Evolutionary conservation across 768 basidiomycete genomes (phyloP), one percentile per base, ranked within the genome.

Genomic region (Lactarius vividus): DNA sequence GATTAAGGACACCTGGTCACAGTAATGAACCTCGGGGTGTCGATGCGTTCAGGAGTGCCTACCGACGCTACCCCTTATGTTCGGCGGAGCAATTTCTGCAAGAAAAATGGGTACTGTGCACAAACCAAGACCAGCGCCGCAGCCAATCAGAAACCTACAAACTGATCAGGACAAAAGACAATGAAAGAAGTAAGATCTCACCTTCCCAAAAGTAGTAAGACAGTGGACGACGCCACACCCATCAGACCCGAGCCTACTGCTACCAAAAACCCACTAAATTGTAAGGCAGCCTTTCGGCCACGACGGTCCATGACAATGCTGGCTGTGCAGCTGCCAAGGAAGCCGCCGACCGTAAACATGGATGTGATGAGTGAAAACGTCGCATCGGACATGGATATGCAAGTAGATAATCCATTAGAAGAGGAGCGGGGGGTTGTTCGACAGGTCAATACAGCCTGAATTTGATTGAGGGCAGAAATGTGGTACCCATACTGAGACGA

Each of bases 401-500:
- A 96, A 40, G 85, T 81, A 2, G 91, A 85, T 10, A 92, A 78
- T 11, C 78, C 79, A 71, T 79, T 75, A 55, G 73, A 67, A 15
- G 58, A 55, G 61, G 75, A 0, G 59, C 59, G 28, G 31, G 64
- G 35, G 55, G 72, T 67, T 37, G 75, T 69, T 59, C 83, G 82
- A 78, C 94, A 96, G 3, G 89, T 92, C 63, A 95, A 74, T 52
- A 88, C 85, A 5, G 83, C 83, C 73, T 92, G 87, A 29, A 96
- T 87, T 74, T 95, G 94, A 75, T 98, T 98, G 65, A 98, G 83
- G 18, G 88, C 88, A 1, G 94, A 91, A 49, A 94, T 92, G 75
- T 96, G 93, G 75, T 91, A 97, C n/a, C 94, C 95, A 78, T 92
- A 93, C 84, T 92, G 61, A 53, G 16, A 39, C 28, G 57, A 28